These are phyloP conservation scores for Dacryopinax primogenitus DNA, from an alignment of 768 basidiomycete species.

Conservation along the genomic window DNA sequence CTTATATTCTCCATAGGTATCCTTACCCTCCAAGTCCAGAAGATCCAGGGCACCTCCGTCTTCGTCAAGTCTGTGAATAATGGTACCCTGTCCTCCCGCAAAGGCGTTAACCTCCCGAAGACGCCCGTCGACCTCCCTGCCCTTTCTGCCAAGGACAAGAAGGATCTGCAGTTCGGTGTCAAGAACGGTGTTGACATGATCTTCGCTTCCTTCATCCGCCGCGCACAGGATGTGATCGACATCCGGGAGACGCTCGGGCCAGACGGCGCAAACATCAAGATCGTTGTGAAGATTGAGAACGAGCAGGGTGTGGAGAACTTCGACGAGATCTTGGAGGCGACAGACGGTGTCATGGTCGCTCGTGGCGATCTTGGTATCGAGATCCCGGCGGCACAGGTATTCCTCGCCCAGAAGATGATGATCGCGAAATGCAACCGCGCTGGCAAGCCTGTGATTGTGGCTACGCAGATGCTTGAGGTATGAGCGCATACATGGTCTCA, in stretches of 20 bases:
- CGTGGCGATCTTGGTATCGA: slow-evolving; percentile 99
- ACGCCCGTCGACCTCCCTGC: slow-evolving; percentile 95
- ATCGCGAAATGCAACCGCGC: slow-evolving; percentile 97
- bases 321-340: slow-evolving; percentile 89
- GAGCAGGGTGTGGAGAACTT: slow-evolving; percentile 98
- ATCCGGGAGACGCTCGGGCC: slow-evolving; percentile 90
- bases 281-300: slow-evolving; percentile 99
- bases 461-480: slow-evolving; percentile 98
- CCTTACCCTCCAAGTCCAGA: slow-evolving; percentile 80
- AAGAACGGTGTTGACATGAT: slow-evolving; percentile 98
- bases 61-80: slow-evolving; percentile 81
- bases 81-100: slow-evolving; percentile 85
- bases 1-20: slow-evolving; percentile 40
- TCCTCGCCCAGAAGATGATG: slow-evolving; percentile 99
- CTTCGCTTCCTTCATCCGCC: slow-evolving; percentile 97
- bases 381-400: slow-evolving; percentile 98
- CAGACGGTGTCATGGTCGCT: slow-evolving; percentile 99
- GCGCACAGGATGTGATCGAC: slow-evolving; percentile 83
- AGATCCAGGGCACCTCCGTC: slow-evolving; percentile 69
- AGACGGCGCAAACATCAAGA: slow-evolving; percentile 91
- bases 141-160: slow-evolving; percentile 96
- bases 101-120: slow-evolving; percentile 98
- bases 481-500: slow-evolving; percentile 11
- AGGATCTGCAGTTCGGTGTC: slow-evolving; percentile 85
- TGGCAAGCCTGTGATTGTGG: slow-evolving; percentile 96